Evolutionary conservation across 2,329 filamentous ascomycete species (phyloP), one percentile per base, ranked within the genome.

Genomic region (Alternaria viburni): DNA sequence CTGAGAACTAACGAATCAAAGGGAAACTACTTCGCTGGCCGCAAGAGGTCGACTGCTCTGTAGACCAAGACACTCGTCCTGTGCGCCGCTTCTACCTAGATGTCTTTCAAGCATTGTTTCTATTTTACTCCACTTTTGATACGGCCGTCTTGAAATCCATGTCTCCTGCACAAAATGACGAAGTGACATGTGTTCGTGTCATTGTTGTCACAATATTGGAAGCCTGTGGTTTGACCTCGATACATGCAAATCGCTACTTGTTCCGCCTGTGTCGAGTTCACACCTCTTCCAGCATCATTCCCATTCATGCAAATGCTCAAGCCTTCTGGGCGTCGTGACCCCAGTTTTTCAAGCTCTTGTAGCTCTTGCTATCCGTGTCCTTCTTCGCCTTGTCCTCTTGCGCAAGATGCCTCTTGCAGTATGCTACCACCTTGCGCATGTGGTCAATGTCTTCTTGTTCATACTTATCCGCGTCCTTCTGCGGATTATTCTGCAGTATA

Each of bases 391-490:
- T 85, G 59, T 85, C 83, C 75, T 91, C 89, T 69, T 90, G 88
- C 0, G 88, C 89, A 0, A 91, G 79, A 78, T 91, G 89, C 5
- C 88, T 82, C 74, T 91, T 91, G 74, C 86, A 89, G 66, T 90
- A 90, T 0, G 88, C 83, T 1, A 89, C 88, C 0, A 90, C 89
- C 67, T 84, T 86, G 52, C 88, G 82, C 87, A 89, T 89, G 66
- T 89, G 89, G 51, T 83, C 77, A 19, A 90, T 77, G 57, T 87
- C 84, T 2, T 84, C 81, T 4, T 89, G 83, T 0, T 85, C 84
- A 73, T 91, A 91, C 61, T 85, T 83, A 7, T 83, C 82, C 0
- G 84, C 81, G 8, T 87, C 81, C 67, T 87, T 89, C 9, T 85
- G 79, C 0, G 88, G 88, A 59, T 91, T 90, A 62, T 86, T 85